These are phyloP conservation scores for Hypoxylon crocopeplum DNA, from an alignment of 495 filamentous ascomycete species.

Conservation along the genomic window DNA sequence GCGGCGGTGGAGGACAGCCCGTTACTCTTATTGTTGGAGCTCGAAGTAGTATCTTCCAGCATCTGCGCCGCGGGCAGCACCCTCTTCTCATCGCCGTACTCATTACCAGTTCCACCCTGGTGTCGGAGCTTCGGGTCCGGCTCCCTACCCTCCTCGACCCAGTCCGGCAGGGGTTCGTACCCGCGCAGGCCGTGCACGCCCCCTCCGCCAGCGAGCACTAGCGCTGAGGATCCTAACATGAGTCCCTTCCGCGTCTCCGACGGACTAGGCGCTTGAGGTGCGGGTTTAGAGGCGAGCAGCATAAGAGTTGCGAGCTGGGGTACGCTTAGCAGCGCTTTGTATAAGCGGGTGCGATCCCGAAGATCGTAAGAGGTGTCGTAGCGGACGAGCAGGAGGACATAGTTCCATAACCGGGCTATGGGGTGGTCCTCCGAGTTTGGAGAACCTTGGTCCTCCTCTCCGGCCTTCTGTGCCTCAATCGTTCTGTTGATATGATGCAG, in stretches of 20 bases:
- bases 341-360: conserved; percentile 86
- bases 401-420: conserved; percentile 78
- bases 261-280: conserved; percentile 84
- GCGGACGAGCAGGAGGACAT: conserved; percentile 81
- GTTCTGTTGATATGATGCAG: conserved; percentile 79
- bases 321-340: conserved; percentile 78
- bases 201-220: conserved; percentile 79
- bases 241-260: conserved; percentile 79
- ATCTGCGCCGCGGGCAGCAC: conserved; percentile 67
- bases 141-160: conserved; percentile 82
- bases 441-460: conserved; percentile 32
- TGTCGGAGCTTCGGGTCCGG: conserved; percentile 78
- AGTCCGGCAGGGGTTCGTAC: conserved; percentile 79
- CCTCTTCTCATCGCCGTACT: conserved; percentile 50
- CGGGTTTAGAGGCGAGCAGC: conserved; percentile 91
- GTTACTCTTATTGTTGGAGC: conserved; percentile 50
- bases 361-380: conserved; percentile 96
- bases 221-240: conserved; percentile 79
- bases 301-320: conserved; percentile 90
- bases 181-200: conserved; percentile 73
- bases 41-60: conserved; percentile 65
- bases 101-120: conserved; percentile 39
- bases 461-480: conserved; percentile 45
- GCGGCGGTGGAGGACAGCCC: conserved; percentile 50
- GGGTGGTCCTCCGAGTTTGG: conserved; percentile 65